phyloP scores from a whole-genome alignment of 345 rosid genomes.

The Melaleuca alternifolia region DNA sequence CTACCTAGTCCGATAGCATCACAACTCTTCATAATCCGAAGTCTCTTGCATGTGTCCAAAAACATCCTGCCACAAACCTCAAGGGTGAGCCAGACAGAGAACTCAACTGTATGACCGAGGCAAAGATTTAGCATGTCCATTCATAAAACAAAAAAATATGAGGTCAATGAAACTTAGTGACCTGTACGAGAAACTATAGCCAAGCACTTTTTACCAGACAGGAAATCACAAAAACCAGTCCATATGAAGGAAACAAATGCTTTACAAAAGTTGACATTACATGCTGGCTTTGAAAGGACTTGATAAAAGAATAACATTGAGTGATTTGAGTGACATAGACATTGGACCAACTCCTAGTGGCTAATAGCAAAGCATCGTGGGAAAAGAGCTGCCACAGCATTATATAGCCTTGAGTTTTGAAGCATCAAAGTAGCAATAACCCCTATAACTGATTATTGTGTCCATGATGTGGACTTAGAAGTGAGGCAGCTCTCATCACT shows the following conservation, averaged over 20 bases:
- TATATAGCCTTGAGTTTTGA: neutral
- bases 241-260: neutral
- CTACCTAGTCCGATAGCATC: constrained; percentile 68
- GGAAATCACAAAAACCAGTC: neutral
- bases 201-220: neutral
- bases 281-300: neutral
- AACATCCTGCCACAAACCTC: constrained; percentile 40
- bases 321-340: neutral
- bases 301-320: neutral
- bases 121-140: neutral
- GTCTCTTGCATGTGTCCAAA: constrained; percentile 42
- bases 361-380: neutral
- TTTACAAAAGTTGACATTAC: neutral
- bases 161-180: neutral
- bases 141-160: neutral
- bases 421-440: neutral
- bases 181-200: neutral
- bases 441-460: neutral
- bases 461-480: neutral
- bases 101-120: neutral
- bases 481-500: neutral
- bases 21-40: constrained; percentile 62
- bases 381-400: neutral
- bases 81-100: constrained; percentile 3
- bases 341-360: neutral